These are phyloP conservation scores for Anastatica hierochuntica DNA, from an alignment of 345 rosid genomes.

Conservation along the genomic window DNA sequence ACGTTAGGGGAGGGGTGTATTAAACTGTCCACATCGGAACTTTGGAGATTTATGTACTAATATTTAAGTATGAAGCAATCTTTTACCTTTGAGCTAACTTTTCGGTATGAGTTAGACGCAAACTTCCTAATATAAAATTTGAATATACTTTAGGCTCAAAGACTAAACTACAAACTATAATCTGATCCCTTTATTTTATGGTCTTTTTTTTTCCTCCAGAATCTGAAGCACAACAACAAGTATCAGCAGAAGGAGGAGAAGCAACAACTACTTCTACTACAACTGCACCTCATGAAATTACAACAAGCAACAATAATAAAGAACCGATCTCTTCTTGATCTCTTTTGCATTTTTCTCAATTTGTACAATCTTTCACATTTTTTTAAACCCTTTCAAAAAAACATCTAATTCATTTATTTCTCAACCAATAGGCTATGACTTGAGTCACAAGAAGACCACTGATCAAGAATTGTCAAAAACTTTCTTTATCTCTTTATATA, in stretches of 20 bases:
- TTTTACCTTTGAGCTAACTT: too few species aligned
- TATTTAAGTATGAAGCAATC: too few species aligned
- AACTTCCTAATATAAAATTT: too few species aligned
- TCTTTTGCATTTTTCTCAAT: constrained; percentile 9
- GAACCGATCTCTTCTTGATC: constrained; percentile 21
- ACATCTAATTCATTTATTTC: constrained; percentile 25
- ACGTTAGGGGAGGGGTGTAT: too few species aligned
- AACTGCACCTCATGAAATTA: constrained; percentile 37
- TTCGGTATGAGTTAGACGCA: too few species aligned
- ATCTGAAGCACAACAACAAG: constrained; percentile 36
- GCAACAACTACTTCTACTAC: constrained; percentile 2
- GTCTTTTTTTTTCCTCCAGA: constrained; percentile 27
- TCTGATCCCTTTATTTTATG: too few species aligned
- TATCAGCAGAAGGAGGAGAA: constrained; percentile 35
- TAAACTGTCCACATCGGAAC: too few species aligned
- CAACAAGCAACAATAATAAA: constrained; percentile 30
- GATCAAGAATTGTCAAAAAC: constrained; percentile 9
- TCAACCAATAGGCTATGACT: constrained; percentile 20
- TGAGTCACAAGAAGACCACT: constrained; percentile 21
- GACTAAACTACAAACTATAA: too few species aligned
- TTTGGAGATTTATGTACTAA: too few species aligned
- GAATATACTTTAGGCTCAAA: too few species aligned
- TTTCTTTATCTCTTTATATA: constrained; percentile 4
- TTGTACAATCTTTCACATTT: constrained; percentile 45
- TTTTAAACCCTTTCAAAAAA: background rate